These are phyloP conservation scores for Oenanthe sinensis DNA, from an alignment of 129 eudicot genomes.

Conservation along the genomic window DNA sequence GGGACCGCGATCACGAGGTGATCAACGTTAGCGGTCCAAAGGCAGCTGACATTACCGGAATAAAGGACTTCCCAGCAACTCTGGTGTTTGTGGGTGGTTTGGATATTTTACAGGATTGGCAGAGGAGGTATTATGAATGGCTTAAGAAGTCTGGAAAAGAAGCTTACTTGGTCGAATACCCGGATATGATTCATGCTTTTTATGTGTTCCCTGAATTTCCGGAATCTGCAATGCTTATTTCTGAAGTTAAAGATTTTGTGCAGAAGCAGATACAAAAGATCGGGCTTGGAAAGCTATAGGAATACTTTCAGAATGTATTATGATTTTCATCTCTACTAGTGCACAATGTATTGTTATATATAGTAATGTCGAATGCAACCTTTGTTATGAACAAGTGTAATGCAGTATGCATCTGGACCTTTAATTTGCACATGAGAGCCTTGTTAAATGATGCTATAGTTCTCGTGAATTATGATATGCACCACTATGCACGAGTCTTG, in stretches of 20 bases:
- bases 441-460: not conserved
- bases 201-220: constrained; percentile 23
- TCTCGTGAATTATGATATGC: not conserved
- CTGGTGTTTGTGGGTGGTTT: constrained; percentile 13
- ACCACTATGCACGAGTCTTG: not conserved
- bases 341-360: not conserved
- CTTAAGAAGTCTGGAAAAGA: constrained; percentile 15
- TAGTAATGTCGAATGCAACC: not conserved
- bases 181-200: constrained; percentile 19
- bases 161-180: constrained; percentile 19
- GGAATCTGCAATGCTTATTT: constrained; percentile 6
- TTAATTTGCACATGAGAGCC: not conserved
- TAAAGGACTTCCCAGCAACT: constrained; percentile 8
- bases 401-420: not conserved
- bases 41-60: constrained; percentile 6
- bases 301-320: not conserved
- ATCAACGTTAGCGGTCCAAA: constrained; percentile 13
- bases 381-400: not conserved
- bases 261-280: not conserved
- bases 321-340: not conserved
- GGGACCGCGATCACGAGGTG: constrained; percentile 19
- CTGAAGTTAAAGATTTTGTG: constrained; percentile 17
- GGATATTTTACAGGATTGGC: constrained; percentile 24
- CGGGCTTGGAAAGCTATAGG: not conserved
- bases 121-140: constrained; percentile 18